A percentile compares a stretch with the other conserved stretches of the same genome.
These are phyloP conservation scores for Mesotaenium endlicherianum DNA, from an alignment of 139 green algal species.

Conservation along the genomic window DNA sequence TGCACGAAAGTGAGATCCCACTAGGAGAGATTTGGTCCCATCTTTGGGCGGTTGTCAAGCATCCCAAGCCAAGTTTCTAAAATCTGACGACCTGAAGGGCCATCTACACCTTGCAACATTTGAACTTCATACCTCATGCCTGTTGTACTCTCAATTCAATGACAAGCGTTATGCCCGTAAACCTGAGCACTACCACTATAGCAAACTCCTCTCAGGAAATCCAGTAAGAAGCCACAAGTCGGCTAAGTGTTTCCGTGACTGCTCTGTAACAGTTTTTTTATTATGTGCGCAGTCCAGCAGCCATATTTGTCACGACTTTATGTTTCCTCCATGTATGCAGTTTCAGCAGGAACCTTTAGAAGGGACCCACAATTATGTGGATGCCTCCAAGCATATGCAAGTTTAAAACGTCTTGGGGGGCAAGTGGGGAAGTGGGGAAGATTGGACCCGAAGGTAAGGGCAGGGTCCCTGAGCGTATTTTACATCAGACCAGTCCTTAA, in stretches of 20 bases:
- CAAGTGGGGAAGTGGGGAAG: too few species aligned
- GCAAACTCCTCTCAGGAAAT: too few species aligned
- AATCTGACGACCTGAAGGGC: background rate
- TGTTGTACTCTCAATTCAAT: background rate
- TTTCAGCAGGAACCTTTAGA: too few species aligned
- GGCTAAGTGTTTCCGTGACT: too few species aligned
- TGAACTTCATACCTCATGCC: background rate
- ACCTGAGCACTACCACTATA: background rate
- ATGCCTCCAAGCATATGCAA: background rate
- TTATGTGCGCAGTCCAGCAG: too few species aligned
- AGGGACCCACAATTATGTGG: background rate
- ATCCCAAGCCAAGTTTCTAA: background rate
- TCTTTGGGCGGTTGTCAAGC: background rate
- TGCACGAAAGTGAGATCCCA: constrained; percentile 3
- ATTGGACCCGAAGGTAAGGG: too few species aligned
- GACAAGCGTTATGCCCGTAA: background rate
- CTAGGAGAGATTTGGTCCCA: background rate
- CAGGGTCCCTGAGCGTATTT: background rate
- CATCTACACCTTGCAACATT: background rate
- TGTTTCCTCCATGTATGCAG: too few species aligned
- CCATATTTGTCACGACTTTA: too few species aligned
- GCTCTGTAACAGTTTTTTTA: too few species aligned
- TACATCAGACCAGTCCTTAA: background rate
- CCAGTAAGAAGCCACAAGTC: too few species aligned
- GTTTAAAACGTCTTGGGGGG: too few species aligned